Base-by-base conservation (phyloP, 2,329 filamentous ascomycete species). In the Mariannaea elegans region DNA sequence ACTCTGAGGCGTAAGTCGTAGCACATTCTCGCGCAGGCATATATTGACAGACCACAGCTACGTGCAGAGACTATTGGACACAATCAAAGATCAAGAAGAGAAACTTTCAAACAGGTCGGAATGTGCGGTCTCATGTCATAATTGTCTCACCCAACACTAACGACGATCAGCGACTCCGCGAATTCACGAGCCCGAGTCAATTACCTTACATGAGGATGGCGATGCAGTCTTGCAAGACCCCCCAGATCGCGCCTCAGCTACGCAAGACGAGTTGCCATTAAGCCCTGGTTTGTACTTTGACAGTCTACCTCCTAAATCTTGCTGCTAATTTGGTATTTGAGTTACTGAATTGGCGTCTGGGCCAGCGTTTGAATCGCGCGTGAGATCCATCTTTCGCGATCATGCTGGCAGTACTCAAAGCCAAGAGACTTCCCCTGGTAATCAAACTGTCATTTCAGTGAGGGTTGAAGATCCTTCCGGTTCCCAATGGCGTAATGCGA, bases 361-460 rank as follows among this genome's bases (percentile, higher is more conserved):
- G 1, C 65, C 66, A 4, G 66, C 67, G 7, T 70, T 70, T 47
- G 66, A 70, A 19, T 64, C 63, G 9, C 60, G 66, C 3, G 66
- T 67, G 2, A 49, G 62, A 44, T 65, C 67, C 4, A 65, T 70
- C 21, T 48, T 69, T 9, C 61, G 63, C 13, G 44, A 65, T n/a
- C 64, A 65, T 36, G 63, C 61, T 23, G 56, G 55, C 29, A 59
- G 51, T 31, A 56, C 18, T 13, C 42, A 38, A 3, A 38, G 48
- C 19, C 46, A 50, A 13, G 38, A 54, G 7, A 27, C 52, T 13
- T 53, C 65, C 14, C 49, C 69, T 66, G 76, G 61, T 72, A 73
- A 56, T 75, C 76, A 66, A 7, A 51, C 51, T 2, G 34, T 53
- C 70, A 72, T 56, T 72, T 75, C 61, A 56, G 75, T 18, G 70